phyloP scores from a whole-genome alignment of 306 rosid species.

The Sicyos baderoa region DNA sequence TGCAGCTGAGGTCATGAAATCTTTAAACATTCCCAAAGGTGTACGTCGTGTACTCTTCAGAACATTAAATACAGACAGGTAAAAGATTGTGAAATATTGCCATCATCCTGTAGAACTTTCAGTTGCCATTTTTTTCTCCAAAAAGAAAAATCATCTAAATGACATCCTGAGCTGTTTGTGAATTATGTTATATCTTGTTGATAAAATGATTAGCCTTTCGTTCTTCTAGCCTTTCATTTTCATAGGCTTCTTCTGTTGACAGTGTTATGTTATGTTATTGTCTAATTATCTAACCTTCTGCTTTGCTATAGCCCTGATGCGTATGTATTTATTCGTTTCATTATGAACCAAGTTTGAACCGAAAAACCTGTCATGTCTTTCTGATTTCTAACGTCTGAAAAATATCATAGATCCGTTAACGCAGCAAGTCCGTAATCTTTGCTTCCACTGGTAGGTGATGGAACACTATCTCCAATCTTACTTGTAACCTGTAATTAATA shows the following conservation, averaged over 20 bases:
- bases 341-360: not conserved
- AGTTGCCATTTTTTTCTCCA: not conserved
- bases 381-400: not conserved
- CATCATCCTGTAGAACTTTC: not conserved
- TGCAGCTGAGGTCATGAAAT: conserved; percentile 32
- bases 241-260: not conserved
- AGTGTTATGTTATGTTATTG: not conserved
- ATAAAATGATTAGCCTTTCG: not conserved
- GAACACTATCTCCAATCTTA: too few species aligned
- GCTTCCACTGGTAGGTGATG: too few species aligned
- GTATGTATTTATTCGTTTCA: not conserved
- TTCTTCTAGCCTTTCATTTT: conserved; percentile 1
- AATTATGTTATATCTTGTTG: not conserved
- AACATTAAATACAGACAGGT: conserved; percentile 27
- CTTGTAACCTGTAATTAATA: too few species aligned
- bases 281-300: not conserved
- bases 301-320: not conserved
- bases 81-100: not conserved
- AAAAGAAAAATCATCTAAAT: not conserved
- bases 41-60: conserved; percentile 28
- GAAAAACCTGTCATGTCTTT: not conserved
- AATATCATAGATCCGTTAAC: too few species aligned
- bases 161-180: not conserved
- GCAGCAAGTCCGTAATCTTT: too few species aligned
- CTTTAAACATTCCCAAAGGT: conserved; percentile 27